Conservation (phyloP, 805 yeast species). For the Lachancea fermentati region DNA sequence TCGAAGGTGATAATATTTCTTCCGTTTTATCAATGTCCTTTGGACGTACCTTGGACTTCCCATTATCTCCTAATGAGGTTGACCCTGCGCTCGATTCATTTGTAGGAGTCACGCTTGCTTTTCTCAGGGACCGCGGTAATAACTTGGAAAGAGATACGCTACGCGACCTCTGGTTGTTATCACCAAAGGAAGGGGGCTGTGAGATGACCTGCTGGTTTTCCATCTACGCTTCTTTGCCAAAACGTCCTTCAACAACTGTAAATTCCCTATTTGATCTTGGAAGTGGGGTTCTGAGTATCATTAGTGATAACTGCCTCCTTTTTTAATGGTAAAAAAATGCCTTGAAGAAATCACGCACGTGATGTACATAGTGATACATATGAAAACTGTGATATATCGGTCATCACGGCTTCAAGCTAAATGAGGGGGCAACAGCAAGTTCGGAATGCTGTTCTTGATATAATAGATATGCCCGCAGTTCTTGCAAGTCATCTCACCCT, state of each 20-base stretch:
- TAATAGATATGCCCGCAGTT: conserved; percentile 84
- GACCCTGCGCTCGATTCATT: conserved; percentile 7
- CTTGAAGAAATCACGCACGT: background rate
- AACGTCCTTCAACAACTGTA: background rate
- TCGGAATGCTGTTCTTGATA: conserved; percentile 91
- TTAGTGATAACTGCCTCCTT: background rate
- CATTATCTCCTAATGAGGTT: background rate
- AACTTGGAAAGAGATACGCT: conserved; percentile 9
- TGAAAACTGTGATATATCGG: background rate
- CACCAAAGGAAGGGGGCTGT: conserved; percentile 4
- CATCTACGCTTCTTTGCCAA: conserved; percentile 1
- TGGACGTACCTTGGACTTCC: background rate
- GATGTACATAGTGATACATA: background rate
- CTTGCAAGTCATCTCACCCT: conserved; percentile 85
- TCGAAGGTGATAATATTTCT: background rate
- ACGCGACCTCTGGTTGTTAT: conserved; percentile 5
- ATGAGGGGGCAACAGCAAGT: conserved; percentile 91
- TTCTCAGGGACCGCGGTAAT: conserved; percentile 9
- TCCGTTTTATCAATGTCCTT: background rate
- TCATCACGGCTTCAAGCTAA: no score
- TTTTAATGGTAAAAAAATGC: background rate
- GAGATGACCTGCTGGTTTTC: conserved; percentile 7
- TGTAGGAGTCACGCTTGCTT: conserved; percentile 4
- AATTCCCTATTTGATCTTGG: background rate
- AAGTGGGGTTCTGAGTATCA: background rate